Evolutionary conservation across 2,329 filamentous ascomycete genomes (phyloP).

Genomic region (Calycina herbarum): DNA sequence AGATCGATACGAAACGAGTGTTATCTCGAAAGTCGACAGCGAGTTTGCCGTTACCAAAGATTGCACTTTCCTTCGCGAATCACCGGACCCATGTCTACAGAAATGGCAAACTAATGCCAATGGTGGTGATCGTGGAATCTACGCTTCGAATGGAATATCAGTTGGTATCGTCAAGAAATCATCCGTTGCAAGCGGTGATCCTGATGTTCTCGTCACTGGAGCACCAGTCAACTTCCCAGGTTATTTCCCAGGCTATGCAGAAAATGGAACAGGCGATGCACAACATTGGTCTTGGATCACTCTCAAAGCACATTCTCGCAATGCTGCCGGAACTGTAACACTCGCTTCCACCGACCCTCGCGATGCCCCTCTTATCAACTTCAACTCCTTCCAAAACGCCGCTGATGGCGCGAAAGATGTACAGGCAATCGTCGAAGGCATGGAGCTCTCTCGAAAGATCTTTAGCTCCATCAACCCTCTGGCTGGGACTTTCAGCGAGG

Average conservation of each 20-base stretch:
- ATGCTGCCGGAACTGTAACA: slow-evolving; percentile 60
- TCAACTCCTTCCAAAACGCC: slow-evolving; percentile 58
- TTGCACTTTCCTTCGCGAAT: slow-evolving; percentile 40
- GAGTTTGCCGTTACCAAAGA: slow-evolving; percentile 41
- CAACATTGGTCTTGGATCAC: slow-evolving; percentile 43
- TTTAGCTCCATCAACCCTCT: slow-evolving; percentile 45
- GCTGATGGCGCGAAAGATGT: slow-evolving; percentile 26
- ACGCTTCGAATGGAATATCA: slow-evolving; percentile 52
- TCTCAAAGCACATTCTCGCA: slow-evolving; percentile 64
- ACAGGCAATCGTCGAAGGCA: slow-evolving; percentile 23
- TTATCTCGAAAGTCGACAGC: slow-evolving; percentile 44
- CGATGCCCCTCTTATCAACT: slow-evolving; percentile 62
- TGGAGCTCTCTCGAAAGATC: slow-evolving; percentile 29
- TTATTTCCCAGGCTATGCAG: slow-evolving; percentile 44
- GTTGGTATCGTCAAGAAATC: slow-evolving; percentile 37
- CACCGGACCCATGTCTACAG: slow-evolving; percentile 28
- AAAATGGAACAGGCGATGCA: slow-evolving; percentile 38
- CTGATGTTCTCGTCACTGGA: slow-evolving; percentile 40
- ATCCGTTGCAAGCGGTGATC: slow-evolving; percentile 41
- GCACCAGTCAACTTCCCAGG: slow-evolving; percentile 40
- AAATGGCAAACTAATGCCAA: slow-evolving; percentile 19
- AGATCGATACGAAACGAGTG: slow-evolving; percentile 53
- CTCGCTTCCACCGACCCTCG: slow-evolving; percentile 62
- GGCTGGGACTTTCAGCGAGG: slow-evolving; percentile 44
- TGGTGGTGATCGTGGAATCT: slow-evolving; percentile 23